phyloP scores from a whole-genome alignment of 164 flowering plant species.

The Macadamia integrifolia region DNA sequence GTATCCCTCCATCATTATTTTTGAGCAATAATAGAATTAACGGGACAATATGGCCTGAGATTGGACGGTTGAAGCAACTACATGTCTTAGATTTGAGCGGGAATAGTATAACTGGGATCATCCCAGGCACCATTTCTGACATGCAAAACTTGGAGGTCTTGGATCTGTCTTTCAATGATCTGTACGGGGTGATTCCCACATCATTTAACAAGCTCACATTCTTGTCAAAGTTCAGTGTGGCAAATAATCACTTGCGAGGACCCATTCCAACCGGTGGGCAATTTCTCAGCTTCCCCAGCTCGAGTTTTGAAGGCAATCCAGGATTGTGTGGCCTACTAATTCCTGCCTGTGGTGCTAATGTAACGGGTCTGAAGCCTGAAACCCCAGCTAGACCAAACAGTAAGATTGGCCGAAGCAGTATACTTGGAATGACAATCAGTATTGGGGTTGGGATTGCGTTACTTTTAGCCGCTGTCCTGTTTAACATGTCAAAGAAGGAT shows the following conservation, averaged over 20 bases:
- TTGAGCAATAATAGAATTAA: constrained; percentile 57
- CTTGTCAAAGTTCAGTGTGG: constrained; percentile 74
- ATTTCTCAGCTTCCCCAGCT: constrained; percentile 62
- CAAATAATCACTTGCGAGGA: constrained; percentile 65
- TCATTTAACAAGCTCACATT: constrained; percentile 63
- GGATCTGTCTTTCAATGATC: constrained; percentile 65
- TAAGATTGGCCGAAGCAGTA: constrained; percentile 34
- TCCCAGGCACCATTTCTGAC: constrained; percentile 53
- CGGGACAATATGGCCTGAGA: constrained; percentile 60
- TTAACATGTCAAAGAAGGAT: constrained; percentile 42
- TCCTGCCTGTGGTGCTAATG: constrained; percentile 31
- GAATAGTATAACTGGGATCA: constrained; percentile 61
- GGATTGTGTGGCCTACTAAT: constrained; percentile 49
- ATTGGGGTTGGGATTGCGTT: constrained; percentile 45
- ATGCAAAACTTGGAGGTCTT: constrained; percentile 66
- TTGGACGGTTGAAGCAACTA: constrained; percentile 60
- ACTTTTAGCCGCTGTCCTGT: constrained; percentile 36
- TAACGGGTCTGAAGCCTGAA: constrained; percentile 18
- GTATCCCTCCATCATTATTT: constrained; percentile 65
- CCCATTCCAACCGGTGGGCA: constrained; percentile 66
- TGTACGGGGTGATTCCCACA: constrained; percentile 52
- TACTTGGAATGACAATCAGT: constrained; percentile 49
- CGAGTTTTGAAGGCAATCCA: constrained; percentile 75
- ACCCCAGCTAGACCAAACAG: constrained; percentile 18
- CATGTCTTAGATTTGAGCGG: constrained; percentile 74